These are phyloP conservation scores for Cornus florida DNA, from an alignment of 148 eudicot genomes.

Conservation along the genomic window DNA sequence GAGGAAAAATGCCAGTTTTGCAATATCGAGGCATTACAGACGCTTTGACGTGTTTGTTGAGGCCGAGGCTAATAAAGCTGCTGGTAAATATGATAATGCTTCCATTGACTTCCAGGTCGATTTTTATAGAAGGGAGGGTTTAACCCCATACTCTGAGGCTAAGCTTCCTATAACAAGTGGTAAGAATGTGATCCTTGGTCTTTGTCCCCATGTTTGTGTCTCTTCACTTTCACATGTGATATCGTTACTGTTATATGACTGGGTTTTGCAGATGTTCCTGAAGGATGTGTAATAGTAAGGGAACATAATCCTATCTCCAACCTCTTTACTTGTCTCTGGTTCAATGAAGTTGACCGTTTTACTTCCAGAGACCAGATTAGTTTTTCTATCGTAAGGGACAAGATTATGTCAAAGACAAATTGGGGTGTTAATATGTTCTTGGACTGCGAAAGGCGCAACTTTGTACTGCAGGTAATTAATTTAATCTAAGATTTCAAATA, in stretches of 20 bases:
- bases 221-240: not conserved
- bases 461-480: slow-evolving; percentile 79
- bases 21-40: slow-evolving; percentile 91
- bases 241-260: slow-evolving; percentile 8
- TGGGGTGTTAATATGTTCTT: slow-evolving; percentile 87
- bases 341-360: slow-evolving; percentile 96
- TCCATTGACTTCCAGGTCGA: slow-evolving; percentile 89
- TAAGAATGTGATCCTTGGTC: slow-evolving; percentile 25
- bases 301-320: slow-evolving; percentile 93
- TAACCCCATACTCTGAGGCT: slow-evolving; percentile 70
- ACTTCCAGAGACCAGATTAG: slow-evolving; percentile 97
- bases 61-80: slow-evolving; percentile 98
- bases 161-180: slow-evolving; percentile 92
- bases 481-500: not conserved
- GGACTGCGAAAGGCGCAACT: slow-evolving; percentile 98
- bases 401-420: slow-evolving; percentile 69
- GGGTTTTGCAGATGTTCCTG: slow-evolving; percentile 82
- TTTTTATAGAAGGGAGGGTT: slow-evolving; percentile 83
- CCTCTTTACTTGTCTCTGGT: slow-evolving; percentile 96
- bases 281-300: slow-evolving; percentile 91
- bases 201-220: slow-evolving; percentile 5
- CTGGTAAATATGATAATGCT: slow-evolving; percentile 80
- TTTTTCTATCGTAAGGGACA: slow-evolving; percentile 90
- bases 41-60: slow-evolving; percentile 90
- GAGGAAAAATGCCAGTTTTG: slow-evolving; percentile 91